Evolutionary conservation across 768 basidiomycete species (phyloP).

Genomic region (Suillus subaureus): DNA sequence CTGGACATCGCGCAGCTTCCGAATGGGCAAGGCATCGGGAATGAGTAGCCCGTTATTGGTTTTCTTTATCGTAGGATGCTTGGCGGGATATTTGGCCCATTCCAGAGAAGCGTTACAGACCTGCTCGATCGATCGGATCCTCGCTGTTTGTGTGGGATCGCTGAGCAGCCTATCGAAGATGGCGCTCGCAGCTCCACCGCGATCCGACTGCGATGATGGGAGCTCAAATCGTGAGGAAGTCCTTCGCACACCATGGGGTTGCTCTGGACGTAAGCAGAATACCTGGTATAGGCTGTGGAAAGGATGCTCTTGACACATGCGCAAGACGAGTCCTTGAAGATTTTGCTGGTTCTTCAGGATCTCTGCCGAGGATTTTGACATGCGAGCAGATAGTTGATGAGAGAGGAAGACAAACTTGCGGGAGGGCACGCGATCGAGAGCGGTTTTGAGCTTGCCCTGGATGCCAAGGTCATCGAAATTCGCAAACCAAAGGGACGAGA

Average conservation of each 20-base stretch:
- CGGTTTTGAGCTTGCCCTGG: conserved; percentile 43
- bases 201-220: conserved; percentile 53
- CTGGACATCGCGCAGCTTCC: conserved; percentile 50
- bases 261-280: conserved; percentile 62
- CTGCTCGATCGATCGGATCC: conserved; percentile 55
- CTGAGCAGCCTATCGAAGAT: conserved; percentile 59
- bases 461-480: conserved; percentile 68
- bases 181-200: conserved; percentile 62
- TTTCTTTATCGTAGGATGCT: conserved; percentile 28
- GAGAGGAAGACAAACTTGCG: conserved; percentile 90
- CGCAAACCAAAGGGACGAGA: conserved; percentile 91
- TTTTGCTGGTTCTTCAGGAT: conserved; percentile 50
- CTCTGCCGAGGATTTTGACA: conserved; percentile 48
- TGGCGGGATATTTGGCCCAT: conserved; percentile 70
- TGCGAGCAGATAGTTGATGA: conserved; percentile 92
- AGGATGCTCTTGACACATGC: conserved; percentile 88
- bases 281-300: conserved; percentile 94
- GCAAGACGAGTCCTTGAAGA: conserved; percentile 64
- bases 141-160: conserved; percentile 39
- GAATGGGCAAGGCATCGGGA: conserved; percentile 48
- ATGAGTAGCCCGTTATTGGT: conserved; percentile 38
- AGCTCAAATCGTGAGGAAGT: conserved; percentile 47
- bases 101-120: conserved; percentile 68
- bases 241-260: conserved; percentile 35
- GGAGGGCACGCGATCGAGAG: conserved; percentile 70